A percentile compares a stretch with the other conserved stretches of the same genome.
Conservation (phyloP, 495 filamentous ascomycete species). For the Penicillium chermesinum region DNA sequence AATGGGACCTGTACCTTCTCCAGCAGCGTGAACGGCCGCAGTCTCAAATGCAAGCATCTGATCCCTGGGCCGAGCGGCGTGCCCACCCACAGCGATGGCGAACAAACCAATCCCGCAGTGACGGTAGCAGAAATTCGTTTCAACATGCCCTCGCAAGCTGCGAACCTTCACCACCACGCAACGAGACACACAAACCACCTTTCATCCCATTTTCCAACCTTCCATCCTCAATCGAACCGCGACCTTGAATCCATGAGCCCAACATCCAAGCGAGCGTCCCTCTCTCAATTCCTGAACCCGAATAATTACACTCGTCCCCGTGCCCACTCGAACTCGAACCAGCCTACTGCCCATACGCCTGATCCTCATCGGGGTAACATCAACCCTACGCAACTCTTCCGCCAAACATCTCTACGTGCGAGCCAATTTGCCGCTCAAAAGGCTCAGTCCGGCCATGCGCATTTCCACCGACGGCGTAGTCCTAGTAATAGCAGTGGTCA, state of each 20-base stretch:
- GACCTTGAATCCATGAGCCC: slow-evolving; percentile 3
- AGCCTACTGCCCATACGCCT: not conserved
- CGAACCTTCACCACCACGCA: slow-evolving; percentile 29
- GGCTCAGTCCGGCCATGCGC: slow-evolving; percentile 8
- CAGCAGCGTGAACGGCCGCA: slow-evolving; percentile 66
- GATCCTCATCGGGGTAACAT: slow-evolving; percentile 4
- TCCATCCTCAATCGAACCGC: slow-evolving; percentile 1
- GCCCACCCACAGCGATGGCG: slow-evolving; percentile 10
- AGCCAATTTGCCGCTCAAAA: slow-evolving; percentile 20
- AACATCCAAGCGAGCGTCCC: slow-evolving; percentile 26
- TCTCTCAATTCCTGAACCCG: slow-evolving; percentile 35
- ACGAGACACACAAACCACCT: slow-evolving; percentile 17
- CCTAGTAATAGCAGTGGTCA: slow-evolving; percentile 27
- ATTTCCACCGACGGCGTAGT: slow-evolving; percentile 10
- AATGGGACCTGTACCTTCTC: slow-evolving; percentile 77
- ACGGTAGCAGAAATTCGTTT: slow-evolving; percentile 80
- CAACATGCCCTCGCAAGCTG: slow-evolving; percentile 63
- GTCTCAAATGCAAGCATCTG: slow-evolving; percentile 72
- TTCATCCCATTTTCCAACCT: slow-evolving; percentile 9
- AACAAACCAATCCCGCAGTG: slow-evolving; percentile 33
- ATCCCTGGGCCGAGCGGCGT: slow-evolving; percentile 16
- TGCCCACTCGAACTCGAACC: slow-evolving; percentile 21
- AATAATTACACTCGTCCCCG: slow-evolving; percentile 27
- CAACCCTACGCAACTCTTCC: slow-evolving; percentile 10
- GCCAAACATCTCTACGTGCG: slow-evolving; percentile 17